Evolutionary conservation across 371 early-diverging fungal genomes (phyloP).

Genomic region (Lichtheimia ornata): DNA sequence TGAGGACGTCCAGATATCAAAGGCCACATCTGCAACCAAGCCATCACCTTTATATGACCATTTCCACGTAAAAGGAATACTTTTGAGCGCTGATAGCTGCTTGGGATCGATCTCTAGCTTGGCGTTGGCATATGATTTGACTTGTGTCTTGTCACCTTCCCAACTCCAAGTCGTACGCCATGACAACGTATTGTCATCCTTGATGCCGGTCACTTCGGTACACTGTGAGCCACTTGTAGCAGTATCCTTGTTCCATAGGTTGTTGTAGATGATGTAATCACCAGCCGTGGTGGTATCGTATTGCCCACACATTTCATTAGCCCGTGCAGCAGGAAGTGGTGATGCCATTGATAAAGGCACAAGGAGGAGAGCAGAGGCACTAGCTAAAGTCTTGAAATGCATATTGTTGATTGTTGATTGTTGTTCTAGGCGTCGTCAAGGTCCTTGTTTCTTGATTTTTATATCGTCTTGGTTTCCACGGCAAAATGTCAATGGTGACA

Average conservation of each 20-base stretch:
- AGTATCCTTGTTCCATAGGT: slow-evolving; percentile 3
- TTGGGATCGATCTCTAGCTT: slow-evolving; percentile 6
- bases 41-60: slow-evolving; percentile 16
- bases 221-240: slow-evolving; percentile 15
- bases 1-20: slow-evolving; percentile 17
- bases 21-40: slow-evolving; percentile 14
- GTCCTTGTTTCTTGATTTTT: too few relatives aligned
- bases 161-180: slow-evolving; percentile 17
- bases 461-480: too few relatives aligned
- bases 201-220: slow-evolving; percentile 1
- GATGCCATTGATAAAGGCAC: too few relatives aligned
- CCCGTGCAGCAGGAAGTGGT: too few relatives aligned
- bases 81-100: slow-evolving; percentile 1
- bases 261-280: slow-evolving; percentile 14
- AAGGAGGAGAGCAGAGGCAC: not conserved
- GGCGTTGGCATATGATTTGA: slow-evolving; percentile 19
- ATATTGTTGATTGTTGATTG: not conserved
- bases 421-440: too few relatives aligned
- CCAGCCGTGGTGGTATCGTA: slow-evolving; percentile 11
- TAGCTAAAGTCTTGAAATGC: slow-evolving; percentile 1
- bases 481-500: too few relatives aligned
- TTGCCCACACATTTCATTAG: slow-evolving; percentile 13
- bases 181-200: slow-evolving; percentile 6
- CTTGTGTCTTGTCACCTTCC: slow-evolving; percentile 10
- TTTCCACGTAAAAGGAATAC: slow-evolving; percentile 13